Evolutionary conservation across 2,329 filamentous ascomycete species (phyloP).

Genomic region (Calonectria hawksworthii): DNA sequence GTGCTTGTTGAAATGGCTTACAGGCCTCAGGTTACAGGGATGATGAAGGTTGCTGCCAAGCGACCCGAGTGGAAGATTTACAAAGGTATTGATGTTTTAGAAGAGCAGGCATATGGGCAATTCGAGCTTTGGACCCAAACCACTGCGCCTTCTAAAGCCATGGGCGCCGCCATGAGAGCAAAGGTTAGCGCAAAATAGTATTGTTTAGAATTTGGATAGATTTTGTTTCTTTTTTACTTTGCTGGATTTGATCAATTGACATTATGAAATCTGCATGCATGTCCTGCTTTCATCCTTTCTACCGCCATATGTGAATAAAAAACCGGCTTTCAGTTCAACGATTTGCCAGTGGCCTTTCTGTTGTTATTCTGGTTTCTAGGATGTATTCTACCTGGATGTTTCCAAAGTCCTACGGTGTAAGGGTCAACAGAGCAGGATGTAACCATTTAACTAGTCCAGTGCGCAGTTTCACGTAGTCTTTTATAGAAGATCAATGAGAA

Average conservation of each 20-base stretch:
- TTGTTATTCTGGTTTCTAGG: too few relatives aligned
- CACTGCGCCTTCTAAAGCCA: constrained; percentile 9
- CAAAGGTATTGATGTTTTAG: constrained; percentile 24
- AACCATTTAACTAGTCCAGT: too few relatives aligned
- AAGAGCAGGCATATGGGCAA: constrained; percentile 30
- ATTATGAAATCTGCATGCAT: not conserved
- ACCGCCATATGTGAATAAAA: not conserved
- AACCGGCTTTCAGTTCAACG: too few relatives aligned
- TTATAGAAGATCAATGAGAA: too few relatives aligned
- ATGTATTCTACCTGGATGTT: too few relatives aligned
- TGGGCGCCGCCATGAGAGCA: constrained; percentile 21
- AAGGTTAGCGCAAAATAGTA: constrained; percentile 6
- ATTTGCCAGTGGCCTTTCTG: too few relatives aligned
- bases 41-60: constrained; percentile 21
- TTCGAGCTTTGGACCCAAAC: constrained; percentile 27
- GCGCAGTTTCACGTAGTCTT: too few relatives aligned
- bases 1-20: constrained; percentile 30
- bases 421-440: too few relatives aligned
- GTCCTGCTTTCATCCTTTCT: not conserved
- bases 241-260: not conserved
- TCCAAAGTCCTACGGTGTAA: too few relatives aligned
- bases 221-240: not conserved
- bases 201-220: not conserved
- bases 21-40: constrained; percentile 22
- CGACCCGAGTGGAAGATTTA: constrained; percentile 16